phyloP scores from a whole-genome alignment of 2,329 filamentous ascomycete species.

The Coniosporium tulheliwenetii region DNA sequence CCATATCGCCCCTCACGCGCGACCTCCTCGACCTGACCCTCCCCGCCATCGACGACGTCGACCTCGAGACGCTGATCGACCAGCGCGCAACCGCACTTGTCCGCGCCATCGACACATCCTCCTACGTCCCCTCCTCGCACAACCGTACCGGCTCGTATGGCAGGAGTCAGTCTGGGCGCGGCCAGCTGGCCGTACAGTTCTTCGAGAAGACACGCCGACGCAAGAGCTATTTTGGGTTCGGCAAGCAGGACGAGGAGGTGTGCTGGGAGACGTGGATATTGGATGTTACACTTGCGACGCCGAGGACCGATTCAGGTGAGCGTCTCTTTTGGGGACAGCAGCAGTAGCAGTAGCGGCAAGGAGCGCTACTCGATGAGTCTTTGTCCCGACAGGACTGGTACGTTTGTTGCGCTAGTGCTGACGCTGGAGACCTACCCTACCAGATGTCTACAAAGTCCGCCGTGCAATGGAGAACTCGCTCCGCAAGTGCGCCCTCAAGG shows the following conservation, averaged over 20 bases:
- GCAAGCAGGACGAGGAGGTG: constrained; percentile 77
- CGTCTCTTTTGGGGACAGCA: constrained; percentile 1
- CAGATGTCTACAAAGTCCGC: constrained; percentile 77
- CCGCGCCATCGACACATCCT: constrained; percentile 48
- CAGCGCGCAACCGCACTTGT: constrained; percentile 67
- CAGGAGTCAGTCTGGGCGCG: constrained; percentile 35
- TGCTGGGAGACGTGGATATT: constrained; percentile 96
- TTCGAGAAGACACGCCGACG: constrained; percentile 83
- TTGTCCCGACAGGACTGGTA: neutral
- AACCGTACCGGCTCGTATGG: too few relatives aligned
- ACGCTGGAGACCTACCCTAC: too few relatives aligned
- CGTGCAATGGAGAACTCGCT: constrained; percentile 84
- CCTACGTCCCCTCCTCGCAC: constrained; percentile 13
- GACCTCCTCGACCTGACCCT: constrained; percentile 85
- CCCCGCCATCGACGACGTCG: constrained; percentile 75
- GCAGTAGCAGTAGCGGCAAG: neutral
- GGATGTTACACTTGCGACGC: constrained; percentile 83
- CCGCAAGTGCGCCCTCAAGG: constrained; percentile 75
- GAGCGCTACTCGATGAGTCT: neutral
- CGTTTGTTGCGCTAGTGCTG: neutral
- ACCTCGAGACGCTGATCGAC: constrained; percentile 88
- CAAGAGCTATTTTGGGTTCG: constrained; percentile 26
- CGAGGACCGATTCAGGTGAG: constrained; percentile 74
- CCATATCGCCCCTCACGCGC: constrained; percentile 64
- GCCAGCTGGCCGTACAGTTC: constrained; percentile 77